These are phyloP conservation scores for Tolypocladium inflatum DNA, from an alignment of 2,329 filamentous ascomycete genomes.

Conservation along the genomic window DNA sequence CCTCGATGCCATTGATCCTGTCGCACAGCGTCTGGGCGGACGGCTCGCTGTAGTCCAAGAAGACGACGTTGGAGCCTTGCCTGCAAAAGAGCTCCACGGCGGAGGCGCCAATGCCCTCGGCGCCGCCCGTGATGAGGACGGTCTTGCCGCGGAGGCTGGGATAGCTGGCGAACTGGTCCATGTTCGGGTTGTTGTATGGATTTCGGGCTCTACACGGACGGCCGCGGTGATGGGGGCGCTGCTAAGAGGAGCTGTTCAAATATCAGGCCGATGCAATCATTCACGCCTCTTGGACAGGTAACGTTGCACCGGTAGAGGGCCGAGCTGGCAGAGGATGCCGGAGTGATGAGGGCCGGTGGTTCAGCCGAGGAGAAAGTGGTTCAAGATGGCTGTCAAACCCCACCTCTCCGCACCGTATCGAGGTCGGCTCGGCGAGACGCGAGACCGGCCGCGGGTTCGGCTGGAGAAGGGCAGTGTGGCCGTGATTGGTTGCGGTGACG, in stretches of 20 bases:
- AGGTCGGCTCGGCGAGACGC: too few species aligned
- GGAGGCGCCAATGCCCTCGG: slow-evolving; percentile 35
- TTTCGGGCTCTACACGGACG: neutral
- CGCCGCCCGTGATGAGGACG: slow-evolving; percentile 35
- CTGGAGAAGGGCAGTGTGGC: too few species aligned
- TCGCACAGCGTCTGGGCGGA: slow-evolving; percentile 21
- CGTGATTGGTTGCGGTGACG: too few species aligned
- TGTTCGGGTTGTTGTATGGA: neutral
- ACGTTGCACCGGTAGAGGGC: neutral
- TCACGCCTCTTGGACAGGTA: neutral
- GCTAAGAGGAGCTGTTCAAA: neutral
- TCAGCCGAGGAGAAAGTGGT: neutral
- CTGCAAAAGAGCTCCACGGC: slow-evolving; percentile 33
- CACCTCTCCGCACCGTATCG: too few species aligned
- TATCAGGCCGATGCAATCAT: neutral
- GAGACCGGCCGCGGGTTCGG: too few species aligned
- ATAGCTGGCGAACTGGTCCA: slow-evolving; percentile 22
- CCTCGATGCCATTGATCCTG: slow-evolving; percentile 6
- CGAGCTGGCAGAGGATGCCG: neutral
- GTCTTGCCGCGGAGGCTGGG: slow-evolving; percentile 29
- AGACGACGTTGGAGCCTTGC: slow-evolving; percentile 33
- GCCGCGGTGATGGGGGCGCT: neutral
- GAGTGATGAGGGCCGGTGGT: neutral
- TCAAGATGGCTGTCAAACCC: too few species aligned
- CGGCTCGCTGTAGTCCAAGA: slow-evolving; percentile 29